Conservation (phyloP, 768 basidiomycete genomes). For the Amanita fuliginea region DNA sequence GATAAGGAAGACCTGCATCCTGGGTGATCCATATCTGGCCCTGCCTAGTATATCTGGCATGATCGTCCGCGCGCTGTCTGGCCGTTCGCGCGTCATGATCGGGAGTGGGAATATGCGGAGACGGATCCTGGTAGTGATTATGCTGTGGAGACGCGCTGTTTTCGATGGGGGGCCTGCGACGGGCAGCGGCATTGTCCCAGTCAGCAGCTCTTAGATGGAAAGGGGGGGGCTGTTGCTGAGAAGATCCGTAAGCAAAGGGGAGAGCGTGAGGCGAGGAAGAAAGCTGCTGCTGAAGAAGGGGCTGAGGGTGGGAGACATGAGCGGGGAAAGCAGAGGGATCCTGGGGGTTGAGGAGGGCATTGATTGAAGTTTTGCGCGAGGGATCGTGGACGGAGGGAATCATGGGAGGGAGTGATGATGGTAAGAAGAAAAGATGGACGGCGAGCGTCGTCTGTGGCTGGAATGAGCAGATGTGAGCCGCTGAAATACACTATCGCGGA, state of each 20-base stretch:
- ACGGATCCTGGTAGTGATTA: slow-evolving; percentile 10
- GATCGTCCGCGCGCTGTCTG: slow-evolving; percentile 3
- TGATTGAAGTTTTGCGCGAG: slow-evolving; percentile 30
- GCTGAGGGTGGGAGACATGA: slow-evolving; percentile 9
- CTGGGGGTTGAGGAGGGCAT: slow-evolving; percentile 30
- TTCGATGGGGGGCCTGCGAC: slow-evolving; percentile 13
- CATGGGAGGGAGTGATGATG: slow-evolving; percentile 13
- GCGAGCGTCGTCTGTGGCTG: slow-evolving; percentile 1
- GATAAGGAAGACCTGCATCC: slow-evolving; percentile 24
- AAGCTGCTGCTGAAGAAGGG: slow-evolving; percentile 12
- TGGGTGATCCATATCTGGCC: slow-evolving; percentile 15
- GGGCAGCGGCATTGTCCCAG: slow-evolving; percentile 26
- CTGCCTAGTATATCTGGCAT: background rate
- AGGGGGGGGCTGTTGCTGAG: slow-evolving; percentile 17
- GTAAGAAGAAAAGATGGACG: background rate
- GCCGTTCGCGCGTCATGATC: slow-evolving; percentile 7
- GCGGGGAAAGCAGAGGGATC: slow-evolving; percentile 17
- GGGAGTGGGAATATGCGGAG: slow-evolving; percentile 2
- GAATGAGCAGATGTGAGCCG: background rate
- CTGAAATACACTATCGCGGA: slow-evolving; percentile 9
- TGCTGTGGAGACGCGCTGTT: slow-evolving; percentile 17
- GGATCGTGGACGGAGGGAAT: slow-evolving; percentile 21
- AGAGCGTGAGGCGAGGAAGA: background rate
- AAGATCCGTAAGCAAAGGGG: background rate
- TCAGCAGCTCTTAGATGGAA: slow-evolving; percentile 54